These are phyloP conservation scores for Trichoderma sp. DNA, from an alignment of 2,329 filamentous ascomycete genomes.

Conservation along the genomic window DNA sequence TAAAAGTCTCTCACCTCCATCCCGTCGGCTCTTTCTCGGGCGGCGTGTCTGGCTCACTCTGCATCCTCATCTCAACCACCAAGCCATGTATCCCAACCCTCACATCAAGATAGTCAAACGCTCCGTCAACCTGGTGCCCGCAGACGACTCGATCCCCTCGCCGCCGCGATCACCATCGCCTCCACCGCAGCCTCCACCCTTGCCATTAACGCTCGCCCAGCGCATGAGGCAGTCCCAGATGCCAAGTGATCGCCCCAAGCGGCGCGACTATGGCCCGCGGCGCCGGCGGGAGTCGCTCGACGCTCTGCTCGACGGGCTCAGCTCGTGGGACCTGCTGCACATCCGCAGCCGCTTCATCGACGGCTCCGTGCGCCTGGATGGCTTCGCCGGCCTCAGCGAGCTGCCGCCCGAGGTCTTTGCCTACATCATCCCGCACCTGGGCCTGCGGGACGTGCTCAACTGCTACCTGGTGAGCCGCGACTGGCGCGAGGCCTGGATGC, in stretches of 20 bases:
- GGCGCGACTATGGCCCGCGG: neutral
- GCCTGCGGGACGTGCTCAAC: constrained; percentile 35
- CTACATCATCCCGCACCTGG: constrained; percentile 33
- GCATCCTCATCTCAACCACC: neutral
- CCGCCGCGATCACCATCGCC: neutral
- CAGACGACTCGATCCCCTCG: neutral
- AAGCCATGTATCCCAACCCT: neutral
- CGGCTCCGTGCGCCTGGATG: constrained; percentile 30
- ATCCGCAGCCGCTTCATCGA: constrained; percentile 33
- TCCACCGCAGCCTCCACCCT: neutral
- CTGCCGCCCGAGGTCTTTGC: constrained; percentile 39
- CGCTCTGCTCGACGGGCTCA: constrained; percentile 34
- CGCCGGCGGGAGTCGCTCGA: constrained; percentile 33
- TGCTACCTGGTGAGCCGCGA: constrained; percentile 36
- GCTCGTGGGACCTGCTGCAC: constrained; percentile 38
- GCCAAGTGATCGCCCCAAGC: neutral
- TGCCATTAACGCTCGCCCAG: neutral
- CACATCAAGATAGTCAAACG: neutral
- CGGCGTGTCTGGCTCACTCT: neutral
- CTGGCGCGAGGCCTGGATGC: constrained; percentile 37
- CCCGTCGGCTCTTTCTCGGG: neutral
- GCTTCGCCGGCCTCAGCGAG: constrained; percentile 36
- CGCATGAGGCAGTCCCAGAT: neutral
- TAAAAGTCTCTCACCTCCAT: neutral
- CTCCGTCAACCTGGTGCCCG: neutral